Conservation (phyloP, 75 land plant genomes). For the Adiantum capillusveneris region DNA sequence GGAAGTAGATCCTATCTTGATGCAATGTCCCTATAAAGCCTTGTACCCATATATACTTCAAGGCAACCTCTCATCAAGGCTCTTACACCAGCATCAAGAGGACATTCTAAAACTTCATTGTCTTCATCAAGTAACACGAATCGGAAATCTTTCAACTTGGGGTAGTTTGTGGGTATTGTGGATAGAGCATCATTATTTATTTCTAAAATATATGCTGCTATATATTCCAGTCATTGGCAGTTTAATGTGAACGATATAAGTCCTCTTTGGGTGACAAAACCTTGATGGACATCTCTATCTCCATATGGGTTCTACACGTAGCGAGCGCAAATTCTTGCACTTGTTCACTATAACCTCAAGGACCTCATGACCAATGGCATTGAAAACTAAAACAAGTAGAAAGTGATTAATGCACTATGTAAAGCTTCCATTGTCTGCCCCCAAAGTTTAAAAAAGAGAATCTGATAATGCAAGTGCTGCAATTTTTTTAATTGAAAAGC, state of each 20-base stretch:
- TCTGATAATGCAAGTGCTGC: too few relatives aligned
- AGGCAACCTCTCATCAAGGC: constrained; percentile 28
- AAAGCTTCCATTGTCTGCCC: too few relatives aligned
- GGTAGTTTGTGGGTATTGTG: constrained; percentile 26
- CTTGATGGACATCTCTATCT: constrained; percentile 18
- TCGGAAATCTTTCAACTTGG: constrained; percentile 29
- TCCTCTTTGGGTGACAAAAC: constrained; percentile 34
- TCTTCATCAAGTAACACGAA: constrained; percentile 16
- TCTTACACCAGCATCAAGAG: constrained; percentile 31
- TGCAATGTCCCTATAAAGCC: too few relatives aligned
- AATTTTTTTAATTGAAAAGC: too few relatives aligned
- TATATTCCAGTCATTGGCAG: constrained; percentile 23
- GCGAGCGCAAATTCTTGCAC: constrained; percentile 11
- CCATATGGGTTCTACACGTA: constrained; percentile 27
- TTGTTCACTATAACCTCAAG: too few relatives aligned
- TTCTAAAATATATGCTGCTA: constrained; percentile 37
- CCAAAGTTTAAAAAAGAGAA: too few relatives aligned
- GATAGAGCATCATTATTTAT: constrained; percentile 34
- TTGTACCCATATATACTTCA: constrained; percentile 2
- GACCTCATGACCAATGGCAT: too few relatives aligned
- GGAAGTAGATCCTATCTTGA: neutral
- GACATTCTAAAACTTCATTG: constrained; percentile 14
- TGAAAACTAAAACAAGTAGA: too few relatives aligned
- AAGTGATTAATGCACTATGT: too few relatives aligned
- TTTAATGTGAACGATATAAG: constrained; percentile 29